These are phyloP conservation scores for Avena eriantha DNA, from an alignment of 176 grass and related monocot species.

Conservation along the genomic window DNA sequence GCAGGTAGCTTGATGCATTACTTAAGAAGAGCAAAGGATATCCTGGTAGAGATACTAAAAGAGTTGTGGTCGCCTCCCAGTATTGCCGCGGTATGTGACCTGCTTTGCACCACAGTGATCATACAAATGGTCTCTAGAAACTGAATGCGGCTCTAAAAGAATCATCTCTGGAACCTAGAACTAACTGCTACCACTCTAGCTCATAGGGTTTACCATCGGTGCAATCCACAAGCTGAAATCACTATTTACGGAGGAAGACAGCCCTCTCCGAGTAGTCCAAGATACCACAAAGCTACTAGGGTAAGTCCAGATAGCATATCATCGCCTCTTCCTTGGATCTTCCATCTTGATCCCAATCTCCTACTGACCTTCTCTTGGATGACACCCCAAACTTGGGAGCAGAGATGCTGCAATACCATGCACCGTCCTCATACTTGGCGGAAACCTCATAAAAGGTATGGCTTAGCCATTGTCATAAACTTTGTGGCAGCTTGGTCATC, in stretches of 20 bases:
- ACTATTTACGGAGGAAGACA: slow-evolving; percentile 45
- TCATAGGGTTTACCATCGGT: slow-evolving; percentile 52
- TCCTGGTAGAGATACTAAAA: slow-evolving; percentile 26
- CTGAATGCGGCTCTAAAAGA: no score
- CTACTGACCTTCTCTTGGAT: background rate
- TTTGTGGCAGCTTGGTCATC: background rate
- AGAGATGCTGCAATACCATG: slow-evolving; percentile 70
- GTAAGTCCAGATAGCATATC: slow-evolving; percentile 24
- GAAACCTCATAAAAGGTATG: slow-evolving; percentile 66
- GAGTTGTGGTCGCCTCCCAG: slow-evolving; percentile 62
- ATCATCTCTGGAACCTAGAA: background rate
- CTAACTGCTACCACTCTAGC: slow-evolving; percentile 26
- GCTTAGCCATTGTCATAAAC: background rate
- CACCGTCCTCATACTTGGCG: slow-evolving; percentile 64
- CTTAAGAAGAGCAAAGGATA: slow-evolving; percentile 4
- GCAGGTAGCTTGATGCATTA: background rate
- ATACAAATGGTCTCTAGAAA: background rate
- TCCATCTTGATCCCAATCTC: background rate
- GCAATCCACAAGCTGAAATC: slow-evolving; percentile 45
- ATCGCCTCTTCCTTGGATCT: background rate
- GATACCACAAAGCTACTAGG: slow-evolving; percentile 53
- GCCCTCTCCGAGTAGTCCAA: slow-evolving; percentile 51
- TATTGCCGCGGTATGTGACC: slow-evolving; percentile 50
- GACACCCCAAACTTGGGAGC: slow-evolving; percentile 23
- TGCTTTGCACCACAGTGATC: background rate